A percentile compares a stretch with the other conserved stretches of the same genome.
These are phyloP conservation scores for Neurospora sp. DNA, from an alignment of 495 filamentous ascomycete genomes.

Conservation along the genomic window DNA sequence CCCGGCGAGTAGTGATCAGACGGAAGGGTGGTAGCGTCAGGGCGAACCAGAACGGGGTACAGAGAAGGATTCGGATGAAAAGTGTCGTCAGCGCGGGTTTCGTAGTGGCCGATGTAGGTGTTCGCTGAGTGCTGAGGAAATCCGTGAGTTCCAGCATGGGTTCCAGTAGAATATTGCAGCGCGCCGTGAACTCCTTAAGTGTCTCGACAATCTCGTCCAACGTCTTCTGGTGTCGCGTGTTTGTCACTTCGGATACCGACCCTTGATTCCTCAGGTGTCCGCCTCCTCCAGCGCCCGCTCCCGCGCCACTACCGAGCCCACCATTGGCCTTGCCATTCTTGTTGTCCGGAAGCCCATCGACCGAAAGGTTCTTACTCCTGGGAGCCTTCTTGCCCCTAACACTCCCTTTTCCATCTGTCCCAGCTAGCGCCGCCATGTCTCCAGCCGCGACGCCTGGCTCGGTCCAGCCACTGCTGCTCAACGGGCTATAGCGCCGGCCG, in stretches of 20 bases:
- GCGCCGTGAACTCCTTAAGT: constrained; percentile 71
- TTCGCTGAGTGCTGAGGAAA: constrained; percentile 85
- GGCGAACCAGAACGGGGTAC: constrained; percentile 79
- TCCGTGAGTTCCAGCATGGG: constrained; percentile 81
- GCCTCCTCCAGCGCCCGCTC: constrained; percentile 27
- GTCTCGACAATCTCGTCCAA: constrained; percentile 95
- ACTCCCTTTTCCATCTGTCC: constrained; percentile 10
- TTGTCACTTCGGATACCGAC: constrained; percentile 47
- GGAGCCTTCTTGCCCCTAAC: constrained; percentile 10
- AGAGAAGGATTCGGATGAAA: constrained; percentile 77
- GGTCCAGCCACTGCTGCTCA: constrained; percentile 75
- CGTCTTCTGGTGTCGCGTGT: constrained; percentile 64
- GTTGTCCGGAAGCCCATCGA: constrained; percentile 28
- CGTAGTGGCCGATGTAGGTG: constrained; percentile 85
- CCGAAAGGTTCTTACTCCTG: constrained; percentile 23
- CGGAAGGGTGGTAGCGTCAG: constrained; percentile 72
- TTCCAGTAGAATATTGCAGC: constrained; percentile 86
- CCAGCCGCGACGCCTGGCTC: constrained; percentile 23
- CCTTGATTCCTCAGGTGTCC: constrained; percentile 32
- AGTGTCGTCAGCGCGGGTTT: constrained; percentile 82
- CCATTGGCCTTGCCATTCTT: constrained; percentile 39
- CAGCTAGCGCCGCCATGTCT: constrained; percentile 4
- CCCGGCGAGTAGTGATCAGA: constrained; percentile 78
- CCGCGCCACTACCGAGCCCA: constrained; percentile 3
- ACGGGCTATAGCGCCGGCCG: constrained; percentile 73